Base-by-base conservation (phyloP, 2,329 filamentous ascomycete genomes). In the Lachnellula willkommii region DNA sequence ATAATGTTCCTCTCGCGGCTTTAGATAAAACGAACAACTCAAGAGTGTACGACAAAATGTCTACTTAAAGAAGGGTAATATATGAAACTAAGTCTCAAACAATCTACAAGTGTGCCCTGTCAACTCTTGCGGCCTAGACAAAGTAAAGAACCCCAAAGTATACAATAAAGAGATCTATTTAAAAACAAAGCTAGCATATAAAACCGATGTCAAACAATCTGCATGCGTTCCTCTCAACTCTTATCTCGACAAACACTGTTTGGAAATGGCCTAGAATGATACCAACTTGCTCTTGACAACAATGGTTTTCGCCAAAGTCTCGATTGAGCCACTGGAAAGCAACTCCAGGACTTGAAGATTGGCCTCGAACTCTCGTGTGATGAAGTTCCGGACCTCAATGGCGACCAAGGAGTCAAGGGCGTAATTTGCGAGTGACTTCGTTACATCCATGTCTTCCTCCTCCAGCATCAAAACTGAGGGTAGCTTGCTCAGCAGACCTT, bases 321-420 rank as follows among this genome's bases (percentile, higher is more conserved):
- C 73, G 58, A 79, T 77, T 20, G 73, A 75, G 1, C 78, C 78
- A 61, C 77, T 79, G 5, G 75, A 78, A 39, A 82, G 67, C 57
- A 83, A 65, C 64, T 83, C 79, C 57, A 83, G 66, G 0, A 83
- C 79, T 67, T 82, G 70, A 35, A 73, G 63, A 56, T 76, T 72
- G 1, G 74, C 61, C 15, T 67, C 62, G 37, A 75, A 75, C 58
- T 75, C 74, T 49, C 72, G 69, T 1, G 72, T 67, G 5, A 81
- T 72, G 36, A 60, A 69, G 40, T 66, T 66, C 15, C 68, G 55
- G 35, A 70, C 63, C 48, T 69, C 68, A 57, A 70, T 68, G 14
- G 67, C 67, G 4, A 68, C 65, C 17, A 70, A 52, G 12, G 61
- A 65, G 56, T 69, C 67, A 4, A 70, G 57, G 2, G 65, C 68